Conservation (phyloP, 768 basidiomycete genomes). For the Calocybe cyanea region DNA sequence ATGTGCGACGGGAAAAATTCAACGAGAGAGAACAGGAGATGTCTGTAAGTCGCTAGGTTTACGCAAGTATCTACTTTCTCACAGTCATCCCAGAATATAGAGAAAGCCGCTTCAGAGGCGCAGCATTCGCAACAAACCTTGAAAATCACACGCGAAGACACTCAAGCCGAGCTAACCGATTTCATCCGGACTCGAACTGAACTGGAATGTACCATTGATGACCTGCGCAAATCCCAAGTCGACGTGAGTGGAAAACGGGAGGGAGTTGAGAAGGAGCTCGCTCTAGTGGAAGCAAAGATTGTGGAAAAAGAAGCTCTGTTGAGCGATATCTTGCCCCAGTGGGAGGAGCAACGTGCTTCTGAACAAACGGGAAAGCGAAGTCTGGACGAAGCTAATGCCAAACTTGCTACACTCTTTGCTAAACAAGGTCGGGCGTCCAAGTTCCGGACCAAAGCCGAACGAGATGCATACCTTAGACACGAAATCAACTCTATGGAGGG, state of each 20-base stretch:
- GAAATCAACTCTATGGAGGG: conserved; percentile 71
- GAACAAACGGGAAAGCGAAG: conserved; percentile 57
- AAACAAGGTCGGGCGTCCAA: conserved; percentile 89
- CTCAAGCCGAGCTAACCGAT: conserved; percentile 82
- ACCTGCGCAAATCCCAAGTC: conserved; percentile 65
- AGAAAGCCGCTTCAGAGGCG: conserved; percentile 64
- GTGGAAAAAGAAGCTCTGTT: conserved; percentile 58
- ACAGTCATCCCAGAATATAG: conserved; percentile 55
- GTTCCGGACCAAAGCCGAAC: conserved; percentile 78
- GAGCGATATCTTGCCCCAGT: conserved; percentile 63
- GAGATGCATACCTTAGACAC: conserved; percentile 78
- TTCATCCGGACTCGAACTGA: conserved; percentile 82
- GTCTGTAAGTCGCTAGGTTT: conserved; percentile 46
- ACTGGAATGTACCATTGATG: conserved; percentile 77
- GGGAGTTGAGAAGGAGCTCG: conserved; percentile 63
- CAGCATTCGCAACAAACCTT: conserved; percentile 72
- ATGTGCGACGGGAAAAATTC: conserved; percentile 77
- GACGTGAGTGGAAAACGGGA: conserved; percentile 63
- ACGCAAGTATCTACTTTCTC: neutral
- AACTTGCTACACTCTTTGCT: conserved; percentile 71
- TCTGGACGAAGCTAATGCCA: conserved; percentile 72
- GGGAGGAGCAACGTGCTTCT: conserved; percentile 52
- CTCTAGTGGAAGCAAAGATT: conserved; percentile 56
- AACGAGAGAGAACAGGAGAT: conserved; percentile 82
- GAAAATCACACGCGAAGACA: conserved; percentile 65